Evolutionary conservation across 257 asterid species (phyloP), one percentile per base, ranked within the genome.

Genomic region (Leonotis leonurus): DNA sequence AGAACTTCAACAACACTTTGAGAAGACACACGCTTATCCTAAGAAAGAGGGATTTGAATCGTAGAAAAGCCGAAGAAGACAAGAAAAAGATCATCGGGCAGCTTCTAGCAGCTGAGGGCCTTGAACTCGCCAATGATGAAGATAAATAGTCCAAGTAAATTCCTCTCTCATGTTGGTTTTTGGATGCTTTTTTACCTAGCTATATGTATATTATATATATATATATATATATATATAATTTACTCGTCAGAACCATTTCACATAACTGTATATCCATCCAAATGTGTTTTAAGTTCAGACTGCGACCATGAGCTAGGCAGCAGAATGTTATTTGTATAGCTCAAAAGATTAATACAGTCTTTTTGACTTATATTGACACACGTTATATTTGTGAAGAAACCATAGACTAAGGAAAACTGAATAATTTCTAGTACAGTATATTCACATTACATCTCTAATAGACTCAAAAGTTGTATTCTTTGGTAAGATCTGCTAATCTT

Each of bases 101-200:
- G 82, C 97, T 89, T 69, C 81, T 93, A 24, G 96, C 91, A 67
- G 95, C 91, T 32, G 99, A 93, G 82, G 99, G 96, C 58, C 95
- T 89, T 43, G 97, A 93, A 77, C 96, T 89, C 26, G 97, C 65
- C 13, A 75, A 72, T 2, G 96, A 89, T 56, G 88, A 85, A 50
- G 88, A 78, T 56, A 74, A 79, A 21, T 25, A 43, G 54, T 81
- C 74, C 73, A 54, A 32, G 20, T n/a, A 33, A 12, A 18, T 69
- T 6, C 6, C 7, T 18, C 33, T 14, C 62, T 39, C 2, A 1
- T 30, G 29, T 49, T 52, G 70, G 41, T 20, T 65, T 64, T 58
- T 24, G 13, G 16, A 7, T 48, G 6, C 29, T 22, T 35, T 24
- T 1, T 17, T 57, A 29, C 40, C 11, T 70, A 49, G 46, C 12